Conservation (phyloP, 164 flowering plant species). For the Piper longum region DNA sequence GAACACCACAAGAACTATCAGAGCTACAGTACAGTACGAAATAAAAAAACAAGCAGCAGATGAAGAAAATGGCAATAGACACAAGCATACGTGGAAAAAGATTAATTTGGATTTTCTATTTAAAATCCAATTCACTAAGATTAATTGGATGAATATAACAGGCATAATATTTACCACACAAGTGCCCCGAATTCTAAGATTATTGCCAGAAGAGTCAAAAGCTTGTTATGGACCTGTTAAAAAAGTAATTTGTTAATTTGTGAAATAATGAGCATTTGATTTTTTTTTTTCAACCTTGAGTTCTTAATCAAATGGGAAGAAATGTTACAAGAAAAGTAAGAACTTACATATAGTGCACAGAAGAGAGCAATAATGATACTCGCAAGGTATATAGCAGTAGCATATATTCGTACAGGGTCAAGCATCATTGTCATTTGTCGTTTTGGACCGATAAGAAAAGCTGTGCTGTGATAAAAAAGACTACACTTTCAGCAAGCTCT, state of each 20-base stretch:
- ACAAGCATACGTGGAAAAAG: background rate
- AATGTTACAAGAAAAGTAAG: background rate
- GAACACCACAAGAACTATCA: background rate
- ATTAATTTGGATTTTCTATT: background rate
- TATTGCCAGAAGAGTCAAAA: slow-evolving; percentile 73
- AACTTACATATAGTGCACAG: slow-evolving; percentile 88
- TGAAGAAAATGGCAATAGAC: background rate
- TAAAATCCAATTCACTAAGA: background rate
- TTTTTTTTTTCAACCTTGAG: background rate
- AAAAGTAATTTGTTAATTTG: background rate
- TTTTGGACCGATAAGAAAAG: slow-evolving; percentile 87
- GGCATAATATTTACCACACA: slow-evolving; percentile 41
- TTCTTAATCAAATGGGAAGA: background rate
- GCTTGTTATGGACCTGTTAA: slow-evolving; percentile 70
- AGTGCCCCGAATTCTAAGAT: slow-evolving; percentile 80
- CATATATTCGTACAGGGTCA: slow-evolving; percentile 92
- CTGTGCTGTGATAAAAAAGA: slow-evolving; percentile 81
- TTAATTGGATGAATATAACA: background rate
- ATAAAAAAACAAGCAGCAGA: background rate
- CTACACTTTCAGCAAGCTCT: slow-evolving; percentile 25
- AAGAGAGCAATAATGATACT: slow-evolving; percentile 69
- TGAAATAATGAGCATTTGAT: background rate
- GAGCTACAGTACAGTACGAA: background rate
- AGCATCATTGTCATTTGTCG: slow-evolving; percentile 89
- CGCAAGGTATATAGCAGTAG: slow-evolving; percentile 72